Evolutionary conservation across 352 stramenopile genomes (phyloP).

Genomic region (Heterotrichella gracilis): DNA sequence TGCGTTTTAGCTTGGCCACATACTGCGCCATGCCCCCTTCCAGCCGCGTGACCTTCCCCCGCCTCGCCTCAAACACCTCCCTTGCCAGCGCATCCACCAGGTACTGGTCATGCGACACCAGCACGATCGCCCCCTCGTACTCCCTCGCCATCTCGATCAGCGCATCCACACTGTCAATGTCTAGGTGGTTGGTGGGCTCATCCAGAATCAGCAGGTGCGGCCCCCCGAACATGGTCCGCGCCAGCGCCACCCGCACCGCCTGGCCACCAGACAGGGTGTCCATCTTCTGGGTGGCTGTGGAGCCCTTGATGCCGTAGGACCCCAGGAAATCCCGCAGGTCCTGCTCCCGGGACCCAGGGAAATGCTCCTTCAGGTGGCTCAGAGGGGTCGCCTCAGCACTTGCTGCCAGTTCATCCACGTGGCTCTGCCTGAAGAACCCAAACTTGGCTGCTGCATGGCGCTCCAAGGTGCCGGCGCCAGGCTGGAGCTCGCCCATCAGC

Average conservation of each 20-base stretch:
- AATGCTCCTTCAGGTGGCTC: slow-evolving; percentile 50
- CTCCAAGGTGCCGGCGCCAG: slow-evolving; percentile 62
- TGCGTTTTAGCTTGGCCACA: no score
- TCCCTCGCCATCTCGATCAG: slow-evolving; percentile 83
- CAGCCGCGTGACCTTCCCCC: no score
- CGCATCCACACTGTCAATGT: slow-evolving; percentile 96
- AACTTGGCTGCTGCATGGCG: slow-evolving; percentile 76
- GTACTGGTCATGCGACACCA: slow-evolving; percentile 91
- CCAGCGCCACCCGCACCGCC: slow-evolving; percentile 95
- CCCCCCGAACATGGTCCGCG: slow-evolving; percentile 67
- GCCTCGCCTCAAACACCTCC: slow-evolving; percentile 84
- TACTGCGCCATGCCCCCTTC: no score
- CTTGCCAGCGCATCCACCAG: slow-evolving; percentile 90
- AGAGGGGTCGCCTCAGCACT: slow-evolving; percentile 92
- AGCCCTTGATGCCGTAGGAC: slow-evolving; percentile 82
- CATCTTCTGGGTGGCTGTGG: slow-evolving; percentile 70
- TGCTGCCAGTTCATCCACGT: slow-evolving; percentile 49
- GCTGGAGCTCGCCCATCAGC: slow-evolving; percentile 52
- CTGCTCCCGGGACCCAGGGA: slow-evolving; percentile 31
- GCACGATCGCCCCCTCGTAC: slow-evolving; percentile 86
- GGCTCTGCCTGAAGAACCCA: slow-evolving; percentile 86
- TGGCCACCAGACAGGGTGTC: slow-evolving; percentile 86
- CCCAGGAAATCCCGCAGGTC: slow-evolving; percentile 64
- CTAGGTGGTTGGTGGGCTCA: slow-evolving; percentile 96
- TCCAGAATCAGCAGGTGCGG: slow-evolving; percentile 75